Percentiles rank a stretch among this genome's conserved stretches.
Conservation (phyloP, 2,329 filamentous ascomycete genomes). For the Coniochaeta sp. region DNA sequence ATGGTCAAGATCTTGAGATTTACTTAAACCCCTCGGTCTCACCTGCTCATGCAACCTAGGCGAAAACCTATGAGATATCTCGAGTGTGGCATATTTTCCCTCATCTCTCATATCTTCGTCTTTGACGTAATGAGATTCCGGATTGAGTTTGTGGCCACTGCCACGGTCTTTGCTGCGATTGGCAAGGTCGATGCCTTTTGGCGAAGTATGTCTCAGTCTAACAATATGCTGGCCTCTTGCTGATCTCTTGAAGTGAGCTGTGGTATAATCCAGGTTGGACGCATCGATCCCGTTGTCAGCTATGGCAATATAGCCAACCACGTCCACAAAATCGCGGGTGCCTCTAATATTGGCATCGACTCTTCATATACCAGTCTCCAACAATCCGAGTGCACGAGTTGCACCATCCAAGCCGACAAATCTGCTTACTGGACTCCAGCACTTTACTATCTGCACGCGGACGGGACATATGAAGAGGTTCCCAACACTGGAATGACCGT, state of each 20-base stretch:
- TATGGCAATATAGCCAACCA: constrained; percentile 42
- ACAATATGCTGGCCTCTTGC: background rate
- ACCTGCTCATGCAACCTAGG: background rate
- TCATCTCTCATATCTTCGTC: too few species aligned
- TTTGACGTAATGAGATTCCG: background rate
- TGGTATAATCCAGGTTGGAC: constrained; percentile 29
- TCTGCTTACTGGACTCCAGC: constrained; percentile 57
- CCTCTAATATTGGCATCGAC: constrained; percentile 41
- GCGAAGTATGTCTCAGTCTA: background rate
- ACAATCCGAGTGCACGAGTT: constrained; percentile 47
- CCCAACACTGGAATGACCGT: constrained; percentile 37
- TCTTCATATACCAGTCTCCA: constrained; percentile 36
- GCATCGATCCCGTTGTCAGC: constrained; percentile 49
- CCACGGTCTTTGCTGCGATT: background rate
- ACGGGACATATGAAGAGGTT: constrained; percentile 48
- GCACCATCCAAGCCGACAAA: constrained; percentile 47
- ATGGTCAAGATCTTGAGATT: background rate
- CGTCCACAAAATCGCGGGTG: constrained; percentile 48
- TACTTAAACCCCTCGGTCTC: background rate
- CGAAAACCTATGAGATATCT: too few species aligned
- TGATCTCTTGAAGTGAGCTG: constrained; percentile 6
- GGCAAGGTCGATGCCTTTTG: background rate
- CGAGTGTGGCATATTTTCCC: too few species aligned
- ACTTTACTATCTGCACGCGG: constrained; percentile 46
- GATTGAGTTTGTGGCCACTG: background rate